Conservation (phyloP, 2,329 filamentous ascomycete species). For the Pseudopyrenochaeta lycopersici region DNA sequence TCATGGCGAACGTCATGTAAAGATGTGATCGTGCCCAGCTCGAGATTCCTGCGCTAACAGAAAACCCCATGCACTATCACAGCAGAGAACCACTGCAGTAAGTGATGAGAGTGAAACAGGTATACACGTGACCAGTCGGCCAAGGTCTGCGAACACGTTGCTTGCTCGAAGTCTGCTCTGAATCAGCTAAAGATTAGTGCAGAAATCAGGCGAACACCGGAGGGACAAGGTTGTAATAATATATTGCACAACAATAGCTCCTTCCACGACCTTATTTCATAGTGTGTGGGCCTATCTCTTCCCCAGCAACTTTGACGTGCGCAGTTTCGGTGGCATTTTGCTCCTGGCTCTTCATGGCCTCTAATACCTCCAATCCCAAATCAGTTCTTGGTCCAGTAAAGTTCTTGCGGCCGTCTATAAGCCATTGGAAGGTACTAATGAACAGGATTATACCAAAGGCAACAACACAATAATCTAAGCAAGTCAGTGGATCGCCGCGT, state of each 20-base stretch:
- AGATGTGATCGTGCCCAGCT: neutral
- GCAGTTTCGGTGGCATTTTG: slow-evolving; percentile 1
- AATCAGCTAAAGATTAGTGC: too few relatives aligned
- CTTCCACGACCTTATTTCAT: neutral
- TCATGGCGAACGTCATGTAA: neutral
- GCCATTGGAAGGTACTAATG: slow-evolving; percentile 67
- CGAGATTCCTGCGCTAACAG: too few relatives aligned
- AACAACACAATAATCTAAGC: slow-evolving; percentile 61
- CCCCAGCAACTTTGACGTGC: slow-evolving; percentile 14
- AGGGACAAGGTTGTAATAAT: neutral
- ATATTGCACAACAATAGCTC: neutral
- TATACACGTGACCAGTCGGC: neutral
- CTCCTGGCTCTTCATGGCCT: slow-evolving; percentile 38
- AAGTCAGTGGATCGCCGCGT: slow-evolving; percentile 19
- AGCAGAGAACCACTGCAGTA: too few relatives aligned
- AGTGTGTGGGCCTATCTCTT: slow-evolving; percentile 10
- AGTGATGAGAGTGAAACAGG: too few relatives aligned
- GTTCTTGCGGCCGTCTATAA: slow-evolving; percentile 69
- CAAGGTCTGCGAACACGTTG: too few relatives aligned
- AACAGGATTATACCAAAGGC: slow-evolving; percentile 67
- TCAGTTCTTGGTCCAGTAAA: slow-evolving; percentile 60
- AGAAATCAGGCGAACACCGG: too few relatives aligned
- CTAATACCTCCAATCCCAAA: slow-evolving; percentile 54
- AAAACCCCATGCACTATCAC: too few relatives aligned
- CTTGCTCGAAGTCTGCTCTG: too few relatives aligned